phyloP scores from a whole-genome alignment of 2,329 filamentous ascomycete genomes.

The Colletotrichum paranaense region DNA sequence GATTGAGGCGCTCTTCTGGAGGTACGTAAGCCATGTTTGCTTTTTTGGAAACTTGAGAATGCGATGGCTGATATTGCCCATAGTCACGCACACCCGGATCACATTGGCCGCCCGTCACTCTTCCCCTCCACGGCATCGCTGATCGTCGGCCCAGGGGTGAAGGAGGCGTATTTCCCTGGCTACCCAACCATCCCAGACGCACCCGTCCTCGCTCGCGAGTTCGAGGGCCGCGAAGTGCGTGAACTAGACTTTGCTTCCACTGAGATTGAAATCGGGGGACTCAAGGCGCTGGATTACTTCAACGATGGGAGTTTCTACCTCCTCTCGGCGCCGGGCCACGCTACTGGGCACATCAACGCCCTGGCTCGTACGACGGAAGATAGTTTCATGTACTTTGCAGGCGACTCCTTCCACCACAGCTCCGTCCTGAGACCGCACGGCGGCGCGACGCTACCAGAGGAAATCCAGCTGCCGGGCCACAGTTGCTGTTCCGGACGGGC shows the following conservation, averaged over 20 bases:
- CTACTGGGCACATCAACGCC: constrained; percentile 13
- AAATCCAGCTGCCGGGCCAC: not conserved
- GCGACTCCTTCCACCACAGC: constrained; percentile 13
- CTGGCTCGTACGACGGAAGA: constrained; percentile 7
- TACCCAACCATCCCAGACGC: constrained; percentile 28
- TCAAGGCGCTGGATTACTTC: constrained; percentile 20
- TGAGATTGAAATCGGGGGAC: not conserved
- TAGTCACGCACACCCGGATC: constrained; percentile 42
- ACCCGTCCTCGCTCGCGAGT: constrained; percentile 30
- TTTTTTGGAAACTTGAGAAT: not conserved
- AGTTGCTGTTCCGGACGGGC: not conserved
- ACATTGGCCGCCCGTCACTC: constrained; percentile 40
- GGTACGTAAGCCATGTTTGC: not conserved
- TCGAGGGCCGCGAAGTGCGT: constrained; percentile 11
- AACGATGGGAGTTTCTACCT: constrained; percentile 26
- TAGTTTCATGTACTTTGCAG: constrained; percentile 17
- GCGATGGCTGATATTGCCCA: not conserved
- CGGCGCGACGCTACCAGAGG: not conserved
- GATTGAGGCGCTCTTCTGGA: constrained; percentile 41
- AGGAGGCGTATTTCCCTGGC: constrained; percentile 32
- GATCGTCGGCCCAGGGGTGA: constrained; percentile 40
- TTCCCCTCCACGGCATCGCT: constrained; percentile 39
- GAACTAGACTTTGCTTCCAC: constrained; percentile 8
- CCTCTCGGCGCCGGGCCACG: constrained; percentile 25
- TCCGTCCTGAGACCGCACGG: not conserved